Evolutionary conservation across 2,329 filamentous ascomycete species (phyloP), one percentile per base, ranked within the genome.

Genomic region (Cryphonectria japonica): DNA sequence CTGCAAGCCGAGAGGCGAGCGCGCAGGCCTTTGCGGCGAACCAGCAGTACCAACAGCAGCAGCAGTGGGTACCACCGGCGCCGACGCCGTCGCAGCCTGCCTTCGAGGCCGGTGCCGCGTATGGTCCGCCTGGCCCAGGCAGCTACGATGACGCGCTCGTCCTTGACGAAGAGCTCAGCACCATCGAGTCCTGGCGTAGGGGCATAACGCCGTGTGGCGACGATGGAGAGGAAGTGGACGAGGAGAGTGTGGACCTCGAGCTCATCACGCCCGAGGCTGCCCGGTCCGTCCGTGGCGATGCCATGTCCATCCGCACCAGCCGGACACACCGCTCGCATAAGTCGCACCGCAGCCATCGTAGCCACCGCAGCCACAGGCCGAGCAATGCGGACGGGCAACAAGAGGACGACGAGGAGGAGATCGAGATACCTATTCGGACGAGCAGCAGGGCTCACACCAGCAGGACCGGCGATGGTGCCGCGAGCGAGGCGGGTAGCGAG

Each of bases 171-270:
- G 86, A 89, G 74, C 79, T 89, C 29, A 88, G 86, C 80, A 82
- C 82, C 29, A 89, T 89, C 63, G 88, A 89, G 77, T 82, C 80
- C 0, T 90, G 88, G 88, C 82, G 86, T 9, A 81, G 87, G n/a
- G 88, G 87, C 39, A 88, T 89, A 73, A 76, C 82, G 70, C 81
- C 85, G 0, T 81, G 79, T 41, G 84, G 82, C 66, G 84, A 83
- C 13, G 61, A 64, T 22, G 59, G 59, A 1, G 59, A 62, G 16
- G 32, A 60, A 13, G 2, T 62, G 39, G 83, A 83, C 54, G 84
- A 83, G 14, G 75, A 86, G 57, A 71, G 63, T 29, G 71, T 70
- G 1, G 71, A 73, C 26, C 62, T 73, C 34, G 87, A 89, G 78
- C 82, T 89, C 71, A 89, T 89, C 75, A 88, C 85, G 64, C 87